Evolutionary conservation across 768 basidiomycete genomes (phyloP).

Genomic region (Wakefieldia striispora): DNA sequence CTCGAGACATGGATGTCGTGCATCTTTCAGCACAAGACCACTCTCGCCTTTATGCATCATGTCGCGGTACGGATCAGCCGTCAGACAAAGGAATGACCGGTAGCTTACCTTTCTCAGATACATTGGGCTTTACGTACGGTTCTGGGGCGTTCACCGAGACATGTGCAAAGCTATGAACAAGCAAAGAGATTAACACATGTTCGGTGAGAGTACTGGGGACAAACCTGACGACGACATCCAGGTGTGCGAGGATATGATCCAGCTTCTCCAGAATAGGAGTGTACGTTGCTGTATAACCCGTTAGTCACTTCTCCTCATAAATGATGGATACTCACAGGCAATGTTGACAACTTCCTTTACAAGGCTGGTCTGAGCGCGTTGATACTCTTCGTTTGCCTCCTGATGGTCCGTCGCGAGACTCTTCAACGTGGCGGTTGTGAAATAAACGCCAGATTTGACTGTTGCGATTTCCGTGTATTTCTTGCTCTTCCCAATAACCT

Average conservation of each 20-base stretch:
- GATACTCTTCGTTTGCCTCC: conserved; percentile 67
- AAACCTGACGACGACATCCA: conserved; percentile 90
- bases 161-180: conserved; percentile 72
- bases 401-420: conserved; percentile 67
- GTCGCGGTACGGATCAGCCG: neutral
- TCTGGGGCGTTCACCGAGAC: conserved; percentile 85
- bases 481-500: conserved; percentile 57
- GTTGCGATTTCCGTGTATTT: conserved; percentile 83
- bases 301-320: neutral
- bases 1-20: conserved; percentile 94
- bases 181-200: neutral
- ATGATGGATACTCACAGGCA: conserved; percentile 57
- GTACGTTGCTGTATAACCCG: conserved; percentile 71
- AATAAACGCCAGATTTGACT: conserved; percentile 83
- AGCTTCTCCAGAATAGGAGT: conserved; percentile 82
- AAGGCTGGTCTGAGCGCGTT: conserved; percentile 70
- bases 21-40: conserved; percentile 75
- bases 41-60: conserved; percentile 58
- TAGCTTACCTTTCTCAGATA: conserved; percentile 68
- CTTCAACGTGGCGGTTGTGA: conserved; percentile 78
- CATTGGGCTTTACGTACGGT: conserved; percentile 82
- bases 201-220: neutral
- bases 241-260: conserved; percentile 80
- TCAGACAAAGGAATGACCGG: neutral
- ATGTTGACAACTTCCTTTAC: conserved; percentile 94